phyloP scores from a whole-genome alignment of 2,329 filamentous ascomycete genomes.

The Aureobasidium melanogenum region DNA sequence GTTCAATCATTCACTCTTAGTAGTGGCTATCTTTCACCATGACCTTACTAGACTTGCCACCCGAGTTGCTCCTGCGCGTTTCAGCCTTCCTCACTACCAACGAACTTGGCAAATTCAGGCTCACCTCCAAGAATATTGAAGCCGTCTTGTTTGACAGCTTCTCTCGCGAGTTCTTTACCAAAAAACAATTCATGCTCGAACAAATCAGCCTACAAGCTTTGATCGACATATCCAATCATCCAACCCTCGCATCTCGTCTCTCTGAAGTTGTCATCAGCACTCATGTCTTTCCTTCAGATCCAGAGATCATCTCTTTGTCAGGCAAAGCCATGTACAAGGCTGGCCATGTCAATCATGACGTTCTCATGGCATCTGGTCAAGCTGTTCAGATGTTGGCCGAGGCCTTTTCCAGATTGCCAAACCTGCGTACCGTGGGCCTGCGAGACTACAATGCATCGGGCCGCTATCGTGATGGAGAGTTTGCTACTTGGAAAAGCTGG shows the following conservation, averaged over 20 bases:
- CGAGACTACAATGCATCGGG: slow-evolving; percentile 48
- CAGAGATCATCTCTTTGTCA: neutral
- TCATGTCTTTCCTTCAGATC: slow-evolving; percentile 18
- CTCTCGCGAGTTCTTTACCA: slow-evolving; percentile 54
- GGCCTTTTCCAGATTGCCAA: slow-evolving; percentile 47
- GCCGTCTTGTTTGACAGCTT: slow-evolving; percentile 47
- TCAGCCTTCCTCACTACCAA: slow-evolving; percentile 44
- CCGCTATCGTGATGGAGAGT: slow-evolving; percentile 41
- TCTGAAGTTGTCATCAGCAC: slow-evolving; percentile 44
- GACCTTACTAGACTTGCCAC: slow-evolving; percentile 30
- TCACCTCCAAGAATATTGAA: slow-evolving; percentile 48
- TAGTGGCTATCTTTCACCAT: neutral
- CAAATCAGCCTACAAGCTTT: slow-evolving; percentile 48
- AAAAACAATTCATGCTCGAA: slow-evolving; percentile 57
- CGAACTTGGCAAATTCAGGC: slow-evolving; percentile 48
- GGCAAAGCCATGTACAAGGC: slow-evolving; percentile 15
- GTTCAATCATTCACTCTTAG: neutral
- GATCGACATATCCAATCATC: slow-evolving; percentile 32
- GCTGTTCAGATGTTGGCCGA: slow-evolving; percentile 47
- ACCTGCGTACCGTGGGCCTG: slow-evolving; percentile 49
- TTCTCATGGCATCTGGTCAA: slow-evolving; percentile 34
- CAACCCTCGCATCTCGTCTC: slow-evolving; percentile 30
- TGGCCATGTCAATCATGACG: slow-evolving; percentile 13
- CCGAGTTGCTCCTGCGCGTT: slow-evolving; percentile 52
- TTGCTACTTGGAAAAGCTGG: slow-evolving; percentile 46